These are phyloP conservation scores for Fusarium sp. DNA, from an alignment of 2,329 filamentous ascomycete species.

Conservation along the genomic window DNA sequence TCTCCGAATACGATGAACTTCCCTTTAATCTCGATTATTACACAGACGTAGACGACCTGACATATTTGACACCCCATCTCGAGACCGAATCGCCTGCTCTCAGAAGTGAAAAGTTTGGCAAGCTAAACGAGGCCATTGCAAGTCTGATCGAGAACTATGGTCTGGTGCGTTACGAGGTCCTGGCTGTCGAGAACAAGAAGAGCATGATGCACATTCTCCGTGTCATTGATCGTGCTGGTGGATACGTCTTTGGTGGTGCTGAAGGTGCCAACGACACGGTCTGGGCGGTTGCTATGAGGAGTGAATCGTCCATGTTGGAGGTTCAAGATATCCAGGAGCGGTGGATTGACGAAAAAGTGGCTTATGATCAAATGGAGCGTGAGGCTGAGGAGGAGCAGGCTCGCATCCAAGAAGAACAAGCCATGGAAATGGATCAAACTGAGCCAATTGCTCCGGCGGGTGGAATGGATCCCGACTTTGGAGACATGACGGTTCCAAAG, in stretches of 20 bases:
- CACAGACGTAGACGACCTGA: constrained; percentile 94
- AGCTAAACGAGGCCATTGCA: constrained; percentile 87
- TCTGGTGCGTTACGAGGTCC: constrained; percentile 89
- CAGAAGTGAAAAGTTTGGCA: constrained; percentile 80
- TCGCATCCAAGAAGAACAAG: constrained; percentile 56
- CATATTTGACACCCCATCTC: constrained; percentile 83
- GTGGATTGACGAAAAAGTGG: constrained; percentile 92
- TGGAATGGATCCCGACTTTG: constrained; percentile 59
- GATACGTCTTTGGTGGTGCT: constrained; percentile 90
- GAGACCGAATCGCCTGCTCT: constrained; percentile 79
- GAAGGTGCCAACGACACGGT: constrained; percentile 95
- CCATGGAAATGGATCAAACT: constrained; percentile 51
- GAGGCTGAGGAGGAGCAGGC: constrained; percentile 81
- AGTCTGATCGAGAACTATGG: constrained; percentile 90
- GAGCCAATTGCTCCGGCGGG: constrained; percentile 39
- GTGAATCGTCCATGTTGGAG: constrained; percentile 79
- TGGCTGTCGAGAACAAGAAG: constrained; percentile 96
- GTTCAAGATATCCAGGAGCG: constrained; percentile 92
- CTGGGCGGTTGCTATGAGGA: constrained; percentile 96
- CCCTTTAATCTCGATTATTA: constrained; percentile 98
- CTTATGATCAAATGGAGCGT: constrained; percentile 83
- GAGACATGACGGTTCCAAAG: constrained; percentile 61
- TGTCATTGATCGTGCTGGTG: constrained; percentile 90
- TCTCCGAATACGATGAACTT: constrained; percentile 83
- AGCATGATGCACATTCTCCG: constrained; percentile 94